Evolutionary conservation across 108 stramenopile genomes (phyloP), one percentile per base, ranked within the genome.

Genomic region (Fistulifera solaris): DNA sequence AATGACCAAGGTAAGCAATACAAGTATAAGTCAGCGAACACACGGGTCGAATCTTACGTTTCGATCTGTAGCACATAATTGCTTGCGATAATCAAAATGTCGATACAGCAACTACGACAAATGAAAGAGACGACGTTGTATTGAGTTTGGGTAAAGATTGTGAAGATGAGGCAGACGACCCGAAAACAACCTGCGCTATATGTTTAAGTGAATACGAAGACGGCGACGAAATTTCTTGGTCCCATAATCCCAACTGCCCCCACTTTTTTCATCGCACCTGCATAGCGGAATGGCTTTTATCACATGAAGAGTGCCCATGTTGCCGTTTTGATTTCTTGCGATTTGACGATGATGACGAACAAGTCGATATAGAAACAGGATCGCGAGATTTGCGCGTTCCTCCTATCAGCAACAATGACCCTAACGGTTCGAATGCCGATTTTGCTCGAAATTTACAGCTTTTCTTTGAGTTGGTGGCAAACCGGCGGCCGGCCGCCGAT

Each of bases 231-330:
- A 48, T 73, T 13, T 54, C 39, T 13, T 67, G 58, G 66, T 67
- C 72, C n/a, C 54, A 58, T 38, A 73, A 73, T 53, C 19, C 46
- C 1, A 38, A 38, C n/a, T 73, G 72, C 48, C 25, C 56, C 3
- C 72, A 73, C 56, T 13, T 40, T 18, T 73, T 67, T 67, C 72
- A 73, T 38, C 21, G 27, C 1, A 28, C 38, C 10, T 73, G 72
- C 38, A 63, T 73, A 6, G 13, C 61, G 2, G 38, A 61, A 42
- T 73, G 72, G 72, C 61, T 73, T 1, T 18, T 25, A 23, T 40
- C 26, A 2, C 42, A 73, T 35, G 56, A 67, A 47, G 62, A 61
- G 22, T 73, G 72, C 53, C 72, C 72, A 0, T 61, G 51, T 16
- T 73, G 72, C 43, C 61, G 72, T 11, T 22, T 52, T 13, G 31